Evolutionary conservation across 345 rosid genomes (phyloP).

Genomic region (Eucalyptus pauciflora): DNA sequence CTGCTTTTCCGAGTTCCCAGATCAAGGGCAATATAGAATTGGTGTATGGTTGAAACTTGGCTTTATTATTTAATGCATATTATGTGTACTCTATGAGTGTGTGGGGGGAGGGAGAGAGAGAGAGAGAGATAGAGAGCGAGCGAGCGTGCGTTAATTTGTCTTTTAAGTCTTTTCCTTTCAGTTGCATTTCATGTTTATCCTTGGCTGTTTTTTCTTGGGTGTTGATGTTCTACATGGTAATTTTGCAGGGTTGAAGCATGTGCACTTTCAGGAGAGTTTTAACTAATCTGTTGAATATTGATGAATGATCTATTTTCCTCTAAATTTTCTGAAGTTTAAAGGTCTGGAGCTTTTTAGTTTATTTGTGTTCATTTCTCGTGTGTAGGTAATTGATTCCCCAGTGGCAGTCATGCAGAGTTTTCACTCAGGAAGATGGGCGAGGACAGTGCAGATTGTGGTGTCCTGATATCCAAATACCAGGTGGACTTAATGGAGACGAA

Average conservation of each 20-base stretch:
- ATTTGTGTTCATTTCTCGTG: not conserved
- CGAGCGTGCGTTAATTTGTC: not conserved
- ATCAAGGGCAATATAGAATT: not conserved
- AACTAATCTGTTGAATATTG: not conserved
- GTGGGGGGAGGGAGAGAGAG: too few relatives aligned
- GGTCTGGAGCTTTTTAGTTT: not conserved
- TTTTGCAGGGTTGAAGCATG: conserved; percentile 67
- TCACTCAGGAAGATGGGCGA: not conserved
- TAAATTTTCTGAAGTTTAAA: not conserved
- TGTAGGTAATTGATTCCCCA: conserved; percentile 2
- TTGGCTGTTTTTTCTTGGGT: not conserved
- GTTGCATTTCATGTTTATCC: not conserved
- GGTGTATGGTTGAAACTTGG: conserved; percentile 3
- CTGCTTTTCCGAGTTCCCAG: conserved; percentile 2
- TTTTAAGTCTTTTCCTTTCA: not conserved
- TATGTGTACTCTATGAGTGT: not conserved
- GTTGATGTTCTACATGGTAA: conserved; percentile 23
- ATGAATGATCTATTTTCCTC: conserved; percentile 5
- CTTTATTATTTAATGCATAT: not conserved
- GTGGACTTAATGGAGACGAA: not conserved
- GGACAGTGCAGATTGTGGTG: not conserved
- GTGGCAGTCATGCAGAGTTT: not conserved
- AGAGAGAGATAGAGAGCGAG: not conserved
- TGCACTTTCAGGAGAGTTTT: conserved; percentile 41
- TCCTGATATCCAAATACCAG: not conserved